A percentile compares a stretch with the other conserved stretches of the same genome.
These are phyloP conservation scores for Colletotrichum falcatum DNA, from an alignment of 2,329 filamentous ascomycete species.

Conservation along the genomic window DNA sequence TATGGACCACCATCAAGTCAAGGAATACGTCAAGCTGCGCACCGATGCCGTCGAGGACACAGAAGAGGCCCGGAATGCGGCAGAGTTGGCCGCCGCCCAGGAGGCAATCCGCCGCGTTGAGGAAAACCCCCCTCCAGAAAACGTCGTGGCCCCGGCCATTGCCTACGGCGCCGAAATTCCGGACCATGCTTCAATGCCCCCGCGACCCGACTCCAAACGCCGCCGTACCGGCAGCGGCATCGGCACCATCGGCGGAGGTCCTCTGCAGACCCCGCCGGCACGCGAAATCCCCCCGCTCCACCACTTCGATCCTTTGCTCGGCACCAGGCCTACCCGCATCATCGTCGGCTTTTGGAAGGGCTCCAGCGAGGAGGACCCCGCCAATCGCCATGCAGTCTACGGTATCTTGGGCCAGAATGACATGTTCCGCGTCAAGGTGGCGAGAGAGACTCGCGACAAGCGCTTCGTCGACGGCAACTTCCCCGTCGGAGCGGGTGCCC, in stretches of 20 bases:
- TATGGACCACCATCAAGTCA: constrained; percentile 68
- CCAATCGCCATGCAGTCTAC: constrained; percentile 71
- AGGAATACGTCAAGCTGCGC: constrained; percentile 71
- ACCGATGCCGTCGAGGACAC: constrained; percentile 53
- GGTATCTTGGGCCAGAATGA: constrained; percentile 73
- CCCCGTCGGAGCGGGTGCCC: constrained; percentile 67
- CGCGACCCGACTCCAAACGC: constrained; percentile 59
- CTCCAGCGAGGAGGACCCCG: constrained; percentile 59
- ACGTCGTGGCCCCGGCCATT: constrained; percentile 56
- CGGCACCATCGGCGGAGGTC: constrained; percentile 48
- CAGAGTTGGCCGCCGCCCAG: constrained; percentile 58
- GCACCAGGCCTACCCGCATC: constrained; percentile 68
- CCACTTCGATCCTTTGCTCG: constrained; percentile 58
- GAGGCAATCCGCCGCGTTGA: constrained; percentile 60
- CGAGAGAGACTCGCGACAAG: constrained; percentile 70
- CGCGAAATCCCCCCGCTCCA: constrained; percentile 10
- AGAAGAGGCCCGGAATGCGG: constrained; percentile 53
- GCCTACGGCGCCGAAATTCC: constrained; percentile 65
- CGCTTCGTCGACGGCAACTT: constrained; percentile 70
- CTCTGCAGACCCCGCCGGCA: constrained; percentile 36
- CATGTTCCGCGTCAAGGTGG: constrained; percentile 73
- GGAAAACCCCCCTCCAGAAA: constrained; percentile 58
- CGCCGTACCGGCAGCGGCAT: constrained; percentile 57
- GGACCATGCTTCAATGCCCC: constrained; percentile 52
- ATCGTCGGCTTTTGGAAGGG: constrained; percentile 70